Percentiles rank a stretch among this genome's conserved stretches.
Conservation (phyloP, 139 green algal genomes). For the Tetraselmis chui region DNA sequence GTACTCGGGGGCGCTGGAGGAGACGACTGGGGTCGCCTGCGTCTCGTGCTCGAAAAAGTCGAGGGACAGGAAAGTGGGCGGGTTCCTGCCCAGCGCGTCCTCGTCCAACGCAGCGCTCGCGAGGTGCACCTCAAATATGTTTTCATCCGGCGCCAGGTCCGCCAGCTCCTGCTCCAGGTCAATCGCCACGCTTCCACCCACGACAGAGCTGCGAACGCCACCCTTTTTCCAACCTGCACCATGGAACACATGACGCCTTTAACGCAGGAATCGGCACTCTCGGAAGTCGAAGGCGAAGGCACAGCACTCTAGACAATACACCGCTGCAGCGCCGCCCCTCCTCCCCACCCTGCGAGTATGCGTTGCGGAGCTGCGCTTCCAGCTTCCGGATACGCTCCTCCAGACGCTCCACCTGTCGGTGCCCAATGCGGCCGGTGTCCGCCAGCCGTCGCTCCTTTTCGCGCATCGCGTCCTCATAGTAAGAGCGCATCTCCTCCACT, state of each 20-base stretch:
- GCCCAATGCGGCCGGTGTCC: constrained; percentile 17
- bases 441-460: constrained; percentile 13
- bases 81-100: constrained; percentile 36
- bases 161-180: constrained; percentile 27
- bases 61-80: constrained; percentile 37
- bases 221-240: not conserved
- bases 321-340: too few relatives aligned
- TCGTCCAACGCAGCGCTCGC: constrained; percentile 22
- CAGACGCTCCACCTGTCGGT: constrained; percentile 29
- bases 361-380: constrained; percentile 40
- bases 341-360: constrained; percentile 22
- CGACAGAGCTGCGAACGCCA: constrained; percentile 20
- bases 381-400: constrained; percentile 41
- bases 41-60: constrained; percentile 52
- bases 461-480: not conserved
- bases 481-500: constrained; percentile 22
- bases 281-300: too few relatives aligned
- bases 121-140: constrained; percentile 43
- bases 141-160: constrained; percentile 35
- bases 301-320: too few relatives aligned
- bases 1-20: constrained; percentile 13
- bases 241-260: constrained; percentile 26
- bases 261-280: too few relatives aligned
- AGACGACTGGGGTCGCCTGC: constrained; percentile 31
- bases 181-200: constrained; percentile 11